Percentiles rank a stretch among this genome's conserved stretches.
Conservation (phyloP, 2,329 filamentous ascomycete species). For the Alternaria consortialis region DNA sequence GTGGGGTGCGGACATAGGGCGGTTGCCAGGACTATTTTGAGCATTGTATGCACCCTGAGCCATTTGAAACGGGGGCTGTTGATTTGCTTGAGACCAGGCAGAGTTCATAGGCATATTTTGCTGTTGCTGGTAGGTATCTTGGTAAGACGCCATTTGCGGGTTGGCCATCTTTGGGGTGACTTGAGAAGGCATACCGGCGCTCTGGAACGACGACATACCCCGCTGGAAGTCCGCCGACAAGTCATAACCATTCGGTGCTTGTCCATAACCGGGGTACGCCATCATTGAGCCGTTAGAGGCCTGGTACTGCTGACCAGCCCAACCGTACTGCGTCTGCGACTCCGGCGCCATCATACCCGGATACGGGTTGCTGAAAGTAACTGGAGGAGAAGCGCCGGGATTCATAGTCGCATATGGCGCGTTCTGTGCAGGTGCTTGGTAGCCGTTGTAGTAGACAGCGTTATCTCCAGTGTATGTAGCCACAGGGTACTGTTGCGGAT, state of each 20-base stretch:
- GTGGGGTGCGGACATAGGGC: conserved; percentile 49
- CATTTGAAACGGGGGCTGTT: conserved; percentile 41
- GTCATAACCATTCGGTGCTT: conserved; percentile 53
- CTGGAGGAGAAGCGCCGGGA: conserved; percentile 38
- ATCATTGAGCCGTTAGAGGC: conserved; percentile 34
- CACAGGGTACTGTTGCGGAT: conserved; percentile 50
- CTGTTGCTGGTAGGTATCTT: conserved; percentile 43
- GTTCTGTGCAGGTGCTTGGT: conserved; percentile 38
- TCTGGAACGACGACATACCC: conserved; percentile 57
- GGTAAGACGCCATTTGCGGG: conserved; percentile 45
- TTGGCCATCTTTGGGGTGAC: conserved; percentile 51
- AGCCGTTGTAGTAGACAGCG: conserved; percentile 58
- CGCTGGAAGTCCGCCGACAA: conserved; percentile 57
- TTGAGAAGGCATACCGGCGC: conserved; percentile 44
- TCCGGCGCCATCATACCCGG: conserved; percentile 50
- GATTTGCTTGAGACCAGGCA: conserved; percentile 45
- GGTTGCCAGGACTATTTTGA: conserved; percentile 38
- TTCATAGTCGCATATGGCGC: conserved; percentile 43
- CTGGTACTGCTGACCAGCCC: conserved; percentile 45
- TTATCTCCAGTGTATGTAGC: conserved; percentile 43
- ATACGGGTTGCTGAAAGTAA: conserved; percentile 44
- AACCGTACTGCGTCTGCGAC: conserved; percentile 47
- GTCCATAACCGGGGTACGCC: conserved; percentile 40
- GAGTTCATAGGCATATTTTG: conserved; percentile 42
- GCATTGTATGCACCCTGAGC: conserved; percentile 35